Conservation (phyloP, 768 basidiomycete genomes). For the Phallus indusiatus region DNA sequence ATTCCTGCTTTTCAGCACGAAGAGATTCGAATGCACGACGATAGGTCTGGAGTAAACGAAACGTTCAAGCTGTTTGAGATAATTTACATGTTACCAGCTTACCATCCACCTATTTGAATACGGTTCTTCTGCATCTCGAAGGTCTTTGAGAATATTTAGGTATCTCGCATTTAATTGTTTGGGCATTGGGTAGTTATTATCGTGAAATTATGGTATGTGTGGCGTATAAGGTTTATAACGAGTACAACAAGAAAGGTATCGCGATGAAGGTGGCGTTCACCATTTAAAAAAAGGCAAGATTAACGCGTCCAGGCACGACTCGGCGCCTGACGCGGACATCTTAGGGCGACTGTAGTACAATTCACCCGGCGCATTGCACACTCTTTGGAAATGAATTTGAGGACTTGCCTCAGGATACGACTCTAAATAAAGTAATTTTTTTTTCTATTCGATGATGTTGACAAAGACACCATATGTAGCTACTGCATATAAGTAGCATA, state of each 20-base stretch:
- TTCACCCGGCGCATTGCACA: too few relatives aligned
- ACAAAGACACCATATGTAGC: too few relatives aligned
- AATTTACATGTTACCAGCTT: background rate
- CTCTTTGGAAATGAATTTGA: too few relatives aligned
- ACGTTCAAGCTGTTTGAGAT: background rate
- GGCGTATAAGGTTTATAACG: background rate
- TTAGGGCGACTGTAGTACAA: too few relatives aligned
- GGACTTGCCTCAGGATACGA: too few relatives aligned
- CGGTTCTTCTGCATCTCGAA: background rate
- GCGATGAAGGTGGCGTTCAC: background rate
- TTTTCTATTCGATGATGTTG: too few relatives aligned
- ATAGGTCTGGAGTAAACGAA: background rate
- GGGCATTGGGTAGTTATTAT: background rate
- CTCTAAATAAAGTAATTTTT: too few relatives aligned
- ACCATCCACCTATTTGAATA: constrained; percentile 2
- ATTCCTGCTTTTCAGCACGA: background rate
- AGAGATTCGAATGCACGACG: background rate
- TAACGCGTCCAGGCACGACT: too few relatives aligned
- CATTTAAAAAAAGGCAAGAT: too few relatives aligned
- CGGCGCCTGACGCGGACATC: too few relatives aligned
- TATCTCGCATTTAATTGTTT: background rate
- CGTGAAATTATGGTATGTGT: background rate
- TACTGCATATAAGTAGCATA: too few relatives aligned
- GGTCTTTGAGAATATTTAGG: background rate
- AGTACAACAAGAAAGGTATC: background rate